Conservation (phyloP, 2,329 filamentous ascomycete genomes). For the Neopestalotiopsis sp. region DNA sequence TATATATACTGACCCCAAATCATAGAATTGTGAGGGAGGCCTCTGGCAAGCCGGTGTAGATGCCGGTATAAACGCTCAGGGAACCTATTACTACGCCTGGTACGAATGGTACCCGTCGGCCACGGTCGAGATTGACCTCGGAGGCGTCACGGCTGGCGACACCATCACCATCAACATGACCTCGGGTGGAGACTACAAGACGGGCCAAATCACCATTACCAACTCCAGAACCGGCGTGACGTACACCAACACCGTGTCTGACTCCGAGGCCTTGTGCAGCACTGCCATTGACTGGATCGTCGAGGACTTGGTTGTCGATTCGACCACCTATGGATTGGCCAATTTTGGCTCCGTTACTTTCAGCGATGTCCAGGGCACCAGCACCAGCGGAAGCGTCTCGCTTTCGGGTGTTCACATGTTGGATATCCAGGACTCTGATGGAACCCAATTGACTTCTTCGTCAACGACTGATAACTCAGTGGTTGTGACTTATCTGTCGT, state of each 20-base stretch:
- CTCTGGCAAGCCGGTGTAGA: constrained; percentile 14
- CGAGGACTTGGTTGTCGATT: constrained; percentile 10
- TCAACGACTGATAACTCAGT: constrained; percentile 1
- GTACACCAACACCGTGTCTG: not conserved
- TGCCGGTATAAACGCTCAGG: not conserved
- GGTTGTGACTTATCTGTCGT: not conserved
- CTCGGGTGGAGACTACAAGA: not conserved
- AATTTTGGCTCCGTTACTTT: constrained; percentile 14
- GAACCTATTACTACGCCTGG: constrained; percentile 14
- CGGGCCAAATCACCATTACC: constrained; percentile 2
- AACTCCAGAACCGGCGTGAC: not conserved
- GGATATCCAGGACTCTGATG: constrained; percentile 48
- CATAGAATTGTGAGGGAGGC: not conserved
- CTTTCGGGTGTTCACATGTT: constrained; percentile 50
- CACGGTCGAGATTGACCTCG: constrained; percentile 13
- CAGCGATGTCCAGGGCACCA: constrained; percentile 3
- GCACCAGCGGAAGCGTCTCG: constrained; percentile 6
- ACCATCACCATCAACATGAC: constrained; percentile 10
- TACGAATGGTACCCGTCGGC: constrained; percentile 12
- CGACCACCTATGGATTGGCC: constrained; percentile 1
- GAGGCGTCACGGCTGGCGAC: constrained; percentile 5
- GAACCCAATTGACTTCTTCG: not conserved
- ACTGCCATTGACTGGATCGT: constrained; percentile 16
- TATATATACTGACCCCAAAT: not conserved
- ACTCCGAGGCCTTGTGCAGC: not conserved